These are phyloP conservation scores for Citrus hindsii DNA, from an alignment of 345 rosid genomes.

Conservation along the genomic window DNA sequence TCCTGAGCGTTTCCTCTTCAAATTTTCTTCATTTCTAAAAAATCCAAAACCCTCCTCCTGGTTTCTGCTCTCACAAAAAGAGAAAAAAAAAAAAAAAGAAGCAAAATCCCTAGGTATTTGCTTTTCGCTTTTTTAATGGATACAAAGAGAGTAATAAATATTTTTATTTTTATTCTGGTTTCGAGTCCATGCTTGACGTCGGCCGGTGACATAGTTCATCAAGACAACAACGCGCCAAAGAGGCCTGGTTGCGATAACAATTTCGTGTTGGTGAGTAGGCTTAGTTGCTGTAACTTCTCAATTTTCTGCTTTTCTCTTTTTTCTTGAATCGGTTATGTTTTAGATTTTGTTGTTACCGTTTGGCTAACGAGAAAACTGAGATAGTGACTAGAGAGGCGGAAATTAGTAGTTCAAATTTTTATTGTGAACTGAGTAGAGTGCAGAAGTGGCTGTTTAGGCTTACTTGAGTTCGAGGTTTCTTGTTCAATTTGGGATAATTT, in stretches of 20 bases:
- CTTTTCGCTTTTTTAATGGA: slow-evolving; percentile 1
- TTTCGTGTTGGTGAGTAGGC: slow-evolving; percentile 68
- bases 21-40: slow-evolving; percentile 13
- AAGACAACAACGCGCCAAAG: slow-evolving; percentile 67
- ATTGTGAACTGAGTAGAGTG: background rate
- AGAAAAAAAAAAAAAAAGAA: background rate
- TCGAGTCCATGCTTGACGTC: slow-evolving; percentile 31
- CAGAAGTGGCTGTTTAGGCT: background rate
- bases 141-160: slow-evolving; percentile 4
- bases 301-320: background rate
- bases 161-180: slow-evolving; percentile 26
- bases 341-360: background rate
- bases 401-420: background rate
- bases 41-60: slow-evolving; percentile 13
- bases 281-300: background rate
- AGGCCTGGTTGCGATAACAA: slow-evolving; percentile 85
- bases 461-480: background rate
- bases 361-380: background rate
- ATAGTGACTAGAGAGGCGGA: background rate
- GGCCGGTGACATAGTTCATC: slow-evolving; percentile 93
- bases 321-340: background rate
- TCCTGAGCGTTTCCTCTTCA: background rate
- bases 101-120: background rate
- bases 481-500: background rate
- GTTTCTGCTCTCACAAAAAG: background rate